A percentile compares a stretch with the other conserved stretches of the same genome.
phyloP scores from a whole-genome alignment of 2,329 filamentous ascomycete species.

The Aureobasidium musti region DNA sequence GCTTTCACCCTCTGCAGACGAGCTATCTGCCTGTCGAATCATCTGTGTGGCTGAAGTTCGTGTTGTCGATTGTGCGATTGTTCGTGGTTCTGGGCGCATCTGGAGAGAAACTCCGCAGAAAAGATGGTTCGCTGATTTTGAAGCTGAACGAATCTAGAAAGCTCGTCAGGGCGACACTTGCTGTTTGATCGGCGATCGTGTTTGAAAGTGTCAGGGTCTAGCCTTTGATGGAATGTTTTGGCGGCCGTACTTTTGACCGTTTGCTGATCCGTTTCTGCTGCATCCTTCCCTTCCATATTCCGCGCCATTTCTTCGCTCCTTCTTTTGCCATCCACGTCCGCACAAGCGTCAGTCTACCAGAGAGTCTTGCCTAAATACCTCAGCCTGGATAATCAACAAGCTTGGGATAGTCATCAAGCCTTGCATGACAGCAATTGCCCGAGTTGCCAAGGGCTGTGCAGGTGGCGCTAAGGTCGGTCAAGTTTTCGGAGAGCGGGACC shows the following conservation, averaged over 20 bases:
- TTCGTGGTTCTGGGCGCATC: slow-evolving; percentile 10
- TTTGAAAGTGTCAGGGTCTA: background rate
- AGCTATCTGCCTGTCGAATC: slow-evolving; percentile 15
- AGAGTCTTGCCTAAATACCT: background rate
- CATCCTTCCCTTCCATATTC: background rate
- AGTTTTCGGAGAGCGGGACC: background rate
- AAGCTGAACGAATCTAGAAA: slow-evolving; percentile 6
- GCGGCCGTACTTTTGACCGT: background rate
- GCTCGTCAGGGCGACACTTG: slow-evolving; percentile 8
- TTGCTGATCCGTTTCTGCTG: background rate
- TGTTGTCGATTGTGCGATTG: slow-evolving; percentile 10
- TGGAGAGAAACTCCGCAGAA: slow-evolving; percentile 15
- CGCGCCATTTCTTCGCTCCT: background rate
- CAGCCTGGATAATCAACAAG: too few relatives aligned
- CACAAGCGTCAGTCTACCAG: background rate
- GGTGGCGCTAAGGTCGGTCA: background rate
- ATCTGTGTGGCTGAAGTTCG: background rate
- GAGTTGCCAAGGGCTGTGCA: background rate
- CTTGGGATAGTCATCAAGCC: background rate
- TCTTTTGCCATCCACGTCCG: background rate
- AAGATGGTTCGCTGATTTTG: slow-evolving; percentile 24
- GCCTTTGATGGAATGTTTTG: background rate
- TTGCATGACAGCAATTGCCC: background rate
- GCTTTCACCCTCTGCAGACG: background rate
- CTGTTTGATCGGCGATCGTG: slow-evolving; percentile 11